Conservation (phyloP, 257 asterid genomes). For the Lantana camara region DNA sequence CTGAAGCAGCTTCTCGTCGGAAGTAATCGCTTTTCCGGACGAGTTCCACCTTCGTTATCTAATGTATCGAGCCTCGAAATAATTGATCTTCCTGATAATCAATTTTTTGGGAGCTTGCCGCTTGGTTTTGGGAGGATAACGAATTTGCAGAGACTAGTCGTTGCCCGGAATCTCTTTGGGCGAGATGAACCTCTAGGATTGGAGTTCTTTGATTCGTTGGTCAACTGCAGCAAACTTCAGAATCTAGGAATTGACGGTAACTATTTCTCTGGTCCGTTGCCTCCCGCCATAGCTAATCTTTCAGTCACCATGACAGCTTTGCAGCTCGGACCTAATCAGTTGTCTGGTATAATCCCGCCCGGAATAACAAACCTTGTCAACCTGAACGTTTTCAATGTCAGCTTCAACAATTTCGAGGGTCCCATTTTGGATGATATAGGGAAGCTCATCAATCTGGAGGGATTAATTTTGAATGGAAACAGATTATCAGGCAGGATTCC, state of each 20-base stretch:
- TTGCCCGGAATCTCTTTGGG: constrained; percentile 25
- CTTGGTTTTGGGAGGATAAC: constrained; percentile 13
- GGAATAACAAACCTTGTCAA: constrained; percentile 25
- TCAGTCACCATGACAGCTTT: constrained; percentile 20
- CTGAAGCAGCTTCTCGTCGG: constrained; percentile 21
- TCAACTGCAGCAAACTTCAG: constrained; percentile 21
- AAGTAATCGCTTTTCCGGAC: constrained; percentile 11
- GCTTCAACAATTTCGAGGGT: constrained; percentile 20
- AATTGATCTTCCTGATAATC: constrained; percentile 19
- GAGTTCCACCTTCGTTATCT: constrained; percentile 20
- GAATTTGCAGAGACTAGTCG: constrained; percentile 5
- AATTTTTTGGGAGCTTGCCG: constrained; percentile 18
- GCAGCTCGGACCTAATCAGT: constrained; percentile 8
- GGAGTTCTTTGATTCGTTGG: constrained; percentile 14
- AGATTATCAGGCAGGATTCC: constrained; percentile 23
- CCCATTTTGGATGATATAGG: constrained; percentile 25
- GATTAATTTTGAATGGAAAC: constrained; percentile 9
- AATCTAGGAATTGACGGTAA: constrained; percentile 13
- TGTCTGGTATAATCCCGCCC: constrained; percentile 20
- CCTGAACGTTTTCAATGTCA: constrained; percentile 16
- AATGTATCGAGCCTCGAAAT: constrained; percentile 21
- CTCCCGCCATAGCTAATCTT: constrained; percentile 23
- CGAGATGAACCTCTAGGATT: not conserved
- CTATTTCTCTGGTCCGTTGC: constrained; percentile 21
- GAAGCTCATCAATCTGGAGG: constrained; percentile 16